phyloP scores from a whole-genome alignment of 108 stramenopile species.

The Heterococcus sp. region DNA sequence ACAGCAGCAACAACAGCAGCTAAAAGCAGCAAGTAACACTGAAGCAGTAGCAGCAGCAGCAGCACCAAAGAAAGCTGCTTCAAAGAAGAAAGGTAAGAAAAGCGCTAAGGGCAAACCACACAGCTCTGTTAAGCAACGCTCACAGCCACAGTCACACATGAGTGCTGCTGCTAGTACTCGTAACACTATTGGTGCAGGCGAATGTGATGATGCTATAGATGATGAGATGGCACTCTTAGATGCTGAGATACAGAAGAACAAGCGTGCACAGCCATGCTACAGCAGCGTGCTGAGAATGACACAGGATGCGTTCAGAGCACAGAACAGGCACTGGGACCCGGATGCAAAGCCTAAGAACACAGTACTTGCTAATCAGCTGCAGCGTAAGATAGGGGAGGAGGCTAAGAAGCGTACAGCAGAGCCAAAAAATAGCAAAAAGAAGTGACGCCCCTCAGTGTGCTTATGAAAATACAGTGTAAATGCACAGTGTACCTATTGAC shows the following conservation, averaged over 20 bases:
- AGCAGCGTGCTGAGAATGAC: slow-evolving; percentile 10
- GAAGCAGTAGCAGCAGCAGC: neutral
- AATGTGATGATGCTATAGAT: slow-evolving; percentile 1
- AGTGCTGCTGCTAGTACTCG: neutral
- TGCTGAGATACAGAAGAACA: slow-evolving; percentile 14
- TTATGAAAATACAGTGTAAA: neutral
- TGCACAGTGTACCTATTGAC: too few relatives aligned
- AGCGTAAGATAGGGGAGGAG: neutral
- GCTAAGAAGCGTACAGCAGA: neutral
- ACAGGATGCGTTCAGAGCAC: slow-evolving; percentile 10
- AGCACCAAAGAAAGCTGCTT: slow-evolving; percentile 1
- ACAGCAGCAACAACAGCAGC: neutral
- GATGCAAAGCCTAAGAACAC: neutral
- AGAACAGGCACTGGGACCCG: slow-evolving; percentile 17
- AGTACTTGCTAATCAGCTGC: neutral
- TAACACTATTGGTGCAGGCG: neutral
- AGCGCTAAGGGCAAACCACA: neutral
- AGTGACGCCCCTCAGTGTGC: neutral
- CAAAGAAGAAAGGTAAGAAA: slow-evolving; percentile 2
- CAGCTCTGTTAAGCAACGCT: neutral
- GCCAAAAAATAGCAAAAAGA: neutral
- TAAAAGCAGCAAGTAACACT: neutral
- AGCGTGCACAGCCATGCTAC: slow-evolving; percentile 33
- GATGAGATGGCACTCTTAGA: slow-evolving; percentile 45
- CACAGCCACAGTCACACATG: neutral